A percentile compares a stretch with the other conserved stretches of the same genome.
These are phyloP conservation scores for Aspergillus ostianus DNA, from an alignment of 495 filamentous ascomycete species.

Conservation along the genomic window DNA sequence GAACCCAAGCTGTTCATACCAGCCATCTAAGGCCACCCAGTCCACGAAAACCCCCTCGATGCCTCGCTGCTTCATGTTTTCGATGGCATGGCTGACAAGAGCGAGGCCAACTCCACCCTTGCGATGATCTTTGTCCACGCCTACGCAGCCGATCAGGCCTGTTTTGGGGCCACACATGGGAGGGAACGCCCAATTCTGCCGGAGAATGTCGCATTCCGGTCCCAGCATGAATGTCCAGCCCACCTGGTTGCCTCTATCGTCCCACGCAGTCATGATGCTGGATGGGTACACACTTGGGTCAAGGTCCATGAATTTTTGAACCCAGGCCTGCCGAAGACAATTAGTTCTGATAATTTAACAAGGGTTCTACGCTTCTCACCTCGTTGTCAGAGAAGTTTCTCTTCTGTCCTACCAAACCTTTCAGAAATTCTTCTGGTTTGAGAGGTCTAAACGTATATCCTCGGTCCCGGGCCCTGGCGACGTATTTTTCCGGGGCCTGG, in stretches of 20 bases:
- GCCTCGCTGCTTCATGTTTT: slow-evolving; percentile 47
- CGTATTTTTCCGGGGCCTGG: slow-evolving; percentile 35
- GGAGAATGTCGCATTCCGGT: slow-evolving; percentile 28
- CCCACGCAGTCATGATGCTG: slow-evolving; percentile 47
- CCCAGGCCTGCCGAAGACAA: slow-evolving; percentile 39
- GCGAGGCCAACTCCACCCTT: slow-evolving; percentile 46
- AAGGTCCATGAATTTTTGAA: slow-evolving; percentile 42
- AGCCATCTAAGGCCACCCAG: slow-evolving; percentile 49
- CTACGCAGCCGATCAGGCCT: slow-evolving; percentile 51
- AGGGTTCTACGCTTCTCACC: slow-evolving; percentile 23
- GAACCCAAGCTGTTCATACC: slow-evolving; percentile 52
- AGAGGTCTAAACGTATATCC: slow-evolving; percentile 44
- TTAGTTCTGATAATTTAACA: slow-evolving; percentile 1
- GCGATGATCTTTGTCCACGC: slow-evolving; percentile 41
- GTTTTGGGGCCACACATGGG: slow-evolving; percentile 44
- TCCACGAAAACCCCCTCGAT: slow-evolving; percentile 51
- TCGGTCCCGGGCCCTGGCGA: slow-evolving; percentile 30
- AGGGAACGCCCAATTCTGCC: slow-evolving; percentile 45
- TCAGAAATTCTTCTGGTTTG: slow-evolving; percentile 36
- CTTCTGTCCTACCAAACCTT: slow-evolving; percentile 44
- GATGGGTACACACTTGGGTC: slow-evolving; percentile 38
- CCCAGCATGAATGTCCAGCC: slow-evolving; percentile 52
- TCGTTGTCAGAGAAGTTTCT: slow-evolving; percentile 42
- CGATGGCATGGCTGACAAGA: slow-evolving; percentile 47
- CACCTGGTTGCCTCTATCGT: slow-evolving; percentile 39